phyloP scores from a whole-genome alignment of 2,329 filamentous ascomycete species.

The Sphaerostilbella broomeana region DNA sequence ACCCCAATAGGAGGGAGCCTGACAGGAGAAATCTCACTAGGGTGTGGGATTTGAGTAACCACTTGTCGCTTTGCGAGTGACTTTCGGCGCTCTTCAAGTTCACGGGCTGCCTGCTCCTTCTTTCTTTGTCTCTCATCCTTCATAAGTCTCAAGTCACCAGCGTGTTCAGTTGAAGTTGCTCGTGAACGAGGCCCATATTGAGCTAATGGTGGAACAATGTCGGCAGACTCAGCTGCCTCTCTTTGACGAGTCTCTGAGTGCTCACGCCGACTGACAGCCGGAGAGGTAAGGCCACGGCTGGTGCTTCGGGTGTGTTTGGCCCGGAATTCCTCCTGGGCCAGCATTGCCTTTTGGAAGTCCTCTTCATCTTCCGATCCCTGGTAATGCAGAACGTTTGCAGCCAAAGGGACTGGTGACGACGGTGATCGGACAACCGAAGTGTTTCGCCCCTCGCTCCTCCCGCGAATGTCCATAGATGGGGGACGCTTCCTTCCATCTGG shows the following conservation, averaged over 20 bases:
- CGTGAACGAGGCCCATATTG: conserved; percentile 15
- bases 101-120: conserved; percentile 71
- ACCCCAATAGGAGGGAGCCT: conserved; percentile 25
- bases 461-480: conserved; percentile 46
- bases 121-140: conserved; percentile 58
- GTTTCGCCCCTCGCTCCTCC: conserved; percentile 55
- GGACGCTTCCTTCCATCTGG: conserved; percentile 37
- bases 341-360: conserved; percentile 47
- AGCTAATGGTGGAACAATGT: conserved; percentile 26
- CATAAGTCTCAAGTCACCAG: conserved; percentile 48
- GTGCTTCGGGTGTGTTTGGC: conserved; percentile 47
- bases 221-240: conserved; percentile 25
- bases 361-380: conserved; percentile 58
- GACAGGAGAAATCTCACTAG: conserved; percentile 45
- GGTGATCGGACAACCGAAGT: conserved; percentile 62
- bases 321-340: conserved; percentile 50
- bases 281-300: conserved; percentile 35
- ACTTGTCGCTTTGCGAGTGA: conserved; percentile 76
- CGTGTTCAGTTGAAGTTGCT: conserved; percentile 39
- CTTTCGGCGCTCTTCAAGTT: conserved; percentile 80
- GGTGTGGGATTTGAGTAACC: conserved; percentile 73
- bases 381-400: conserved; percentile 37
- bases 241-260: conserved; percentile 34
- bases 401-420: conserved; percentile 73
- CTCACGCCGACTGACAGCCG: conserved; percentile 29